phyloP scores from a whole-genome alignment of 768 basidiomycete genomes.

The Amanita brunnescens region DNA sequence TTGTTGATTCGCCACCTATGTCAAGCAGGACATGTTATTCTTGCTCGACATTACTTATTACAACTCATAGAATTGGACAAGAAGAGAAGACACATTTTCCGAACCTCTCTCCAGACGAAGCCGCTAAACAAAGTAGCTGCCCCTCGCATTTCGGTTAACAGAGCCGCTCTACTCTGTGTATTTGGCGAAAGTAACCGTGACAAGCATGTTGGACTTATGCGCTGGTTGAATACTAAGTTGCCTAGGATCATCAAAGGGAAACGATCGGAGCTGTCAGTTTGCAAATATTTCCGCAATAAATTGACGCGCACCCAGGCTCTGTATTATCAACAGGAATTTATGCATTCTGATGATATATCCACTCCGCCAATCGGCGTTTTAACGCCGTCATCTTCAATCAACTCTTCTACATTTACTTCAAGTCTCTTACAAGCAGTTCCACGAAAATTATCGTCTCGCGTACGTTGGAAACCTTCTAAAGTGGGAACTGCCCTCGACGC shows the following conservation, averaged over 20 bases:
- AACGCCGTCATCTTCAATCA: too few species aligned
- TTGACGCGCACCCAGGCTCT: not conserved
- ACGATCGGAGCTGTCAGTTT: constrained; percentile 35
- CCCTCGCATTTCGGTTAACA: constrained; percentile 48
- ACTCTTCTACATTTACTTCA: too few species aligned
- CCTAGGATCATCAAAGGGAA: constrained; percentile 40
- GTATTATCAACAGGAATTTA: not conserved
- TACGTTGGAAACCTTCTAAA: constrained; percentile 3
- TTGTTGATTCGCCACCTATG: constrained; percentile 54
- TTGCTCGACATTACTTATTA: constrained; percentile 61
- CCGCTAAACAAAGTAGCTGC: constrained; percentile 30
- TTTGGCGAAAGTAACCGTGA: constrained; percentile 49
- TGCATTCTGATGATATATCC: not conserved
- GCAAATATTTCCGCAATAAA: constrained; percentile 22
- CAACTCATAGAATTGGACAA: constrained; percentile 43
- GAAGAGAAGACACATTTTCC: constrained; percentile 22
- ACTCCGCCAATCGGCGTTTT: not conserved
- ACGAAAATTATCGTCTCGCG: not conserved
- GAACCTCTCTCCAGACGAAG: not conserved
- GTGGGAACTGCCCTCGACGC: constrained; percentile 23
- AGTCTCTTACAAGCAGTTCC: not conserved
- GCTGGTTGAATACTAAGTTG: constrained; percentile 46
- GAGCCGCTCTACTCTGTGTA: constrained; percentile 46
- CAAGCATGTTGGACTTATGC: constrained; percentile 50
- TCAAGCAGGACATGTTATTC: constrained; percentile 33